A percentile compares a stretch with the other conserved stretches of the same genome.
Evolutionary conservation across 139 green algal species (phyloP).

Genomic region (Deuterostichococcus epilithicus): DNA sequence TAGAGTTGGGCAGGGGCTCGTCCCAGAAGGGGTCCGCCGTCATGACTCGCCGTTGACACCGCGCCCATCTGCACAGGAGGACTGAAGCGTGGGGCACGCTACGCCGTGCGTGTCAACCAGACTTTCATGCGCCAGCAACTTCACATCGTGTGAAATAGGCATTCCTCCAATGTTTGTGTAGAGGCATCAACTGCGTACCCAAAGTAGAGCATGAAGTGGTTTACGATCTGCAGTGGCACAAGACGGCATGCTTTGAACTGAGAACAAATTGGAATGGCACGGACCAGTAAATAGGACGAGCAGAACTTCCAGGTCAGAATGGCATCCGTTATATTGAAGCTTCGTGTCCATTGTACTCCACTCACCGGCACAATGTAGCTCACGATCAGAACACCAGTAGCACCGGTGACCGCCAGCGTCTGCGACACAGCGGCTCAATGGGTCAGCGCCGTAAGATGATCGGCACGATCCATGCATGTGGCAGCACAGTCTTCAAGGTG

Average conservation of each 20-base stretch:
- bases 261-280: too few relatives aligned
- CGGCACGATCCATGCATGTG: background rate
- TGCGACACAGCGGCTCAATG: slow-evolving; percentile 8
- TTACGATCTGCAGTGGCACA: too few relatives aligned
- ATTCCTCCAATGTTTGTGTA: too few relatives aligned
- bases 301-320: too few relatives aligned
- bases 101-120: background rate
- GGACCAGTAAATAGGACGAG: too few relatives aligned
- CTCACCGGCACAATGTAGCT: slow-evolving; percentile 65
- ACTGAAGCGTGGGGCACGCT: too few relatives aligned
- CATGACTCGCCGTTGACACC: background rate
- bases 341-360: too few relatives aligned
- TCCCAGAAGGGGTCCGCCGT: background rate
- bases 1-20: background rate
- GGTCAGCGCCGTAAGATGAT: background rate
- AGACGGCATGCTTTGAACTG: too few relatives aligned
- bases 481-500: too few relatives aligned
- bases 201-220: slow-evolving; percentile 44
- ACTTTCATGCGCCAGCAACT: background rate
- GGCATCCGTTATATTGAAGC: too few relatives aligned
- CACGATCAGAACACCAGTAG: slow-evolving; percentile 60
- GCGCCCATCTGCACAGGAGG: background rate
- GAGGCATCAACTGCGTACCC: background rate
- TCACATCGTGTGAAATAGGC: background rate
- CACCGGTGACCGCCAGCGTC: slow-evolving; percentile 60